These are phyloP conservation scores for Pezicula carpinea DNA, from an alignment of 2,329 filamentous ascomycete species.

Conservation along the genomic window DNA sequence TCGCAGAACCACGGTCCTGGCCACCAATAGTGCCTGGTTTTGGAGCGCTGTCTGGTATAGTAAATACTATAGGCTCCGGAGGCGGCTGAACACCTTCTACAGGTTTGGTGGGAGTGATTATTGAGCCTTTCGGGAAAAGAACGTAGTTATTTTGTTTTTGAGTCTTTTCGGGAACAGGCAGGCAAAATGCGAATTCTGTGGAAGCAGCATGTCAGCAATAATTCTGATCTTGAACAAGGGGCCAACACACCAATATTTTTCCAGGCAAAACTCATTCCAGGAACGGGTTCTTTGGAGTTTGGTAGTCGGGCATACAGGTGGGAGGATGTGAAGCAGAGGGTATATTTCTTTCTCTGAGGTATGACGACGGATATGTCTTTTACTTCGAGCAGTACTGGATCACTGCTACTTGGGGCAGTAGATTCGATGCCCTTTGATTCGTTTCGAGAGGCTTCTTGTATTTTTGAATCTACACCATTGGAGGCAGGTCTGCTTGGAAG, in stretches of 20 bases:
- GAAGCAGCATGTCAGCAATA: slow-evolving; percentile 1
- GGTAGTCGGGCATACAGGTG: slow-evolving; percentile 54
- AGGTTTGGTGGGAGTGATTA: slow-evolving; percentile 47
- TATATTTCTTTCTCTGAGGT: slow-evolving; percentile 65
- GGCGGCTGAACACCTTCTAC: slow-evolving; percentile 29
- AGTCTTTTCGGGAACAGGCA: slow-evolving; percentile 61
- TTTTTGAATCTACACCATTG: slow-evolving; percentile 14
- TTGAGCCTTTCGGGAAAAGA: slow-evolving; percentile 50
- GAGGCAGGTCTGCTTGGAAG: slow-evolving; percentile 18
- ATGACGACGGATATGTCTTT: slow-evolving; percentile 65
- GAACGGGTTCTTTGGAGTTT: slow-evolving; percentile 45
- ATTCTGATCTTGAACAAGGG: background rate
- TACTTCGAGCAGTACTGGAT: slow-evolving; percentile 52
- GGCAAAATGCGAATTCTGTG: slow-evolving; percentile 57
- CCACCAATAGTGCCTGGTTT: slow-evolving; percentile 56
- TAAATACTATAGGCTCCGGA: slow-evolving; percentile 60
- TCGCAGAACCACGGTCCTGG: slow-evolving; percentile 42
- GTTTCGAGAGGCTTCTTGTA: background rate
- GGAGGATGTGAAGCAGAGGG: slow-evolving; percentile 56
- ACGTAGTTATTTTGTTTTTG: slow-evolving; percentile 64
- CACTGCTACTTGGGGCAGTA: slow-evolving; percentile 31
- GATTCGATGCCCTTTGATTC: slow-evolving; percentile 3
- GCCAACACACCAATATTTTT: slow-evolving; percentile 51
- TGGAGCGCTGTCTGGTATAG: slow-evolving; percentile 53
- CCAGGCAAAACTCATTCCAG: slow-evolving; percentile 55